A percentile compares a stretch with the other conserved stretches of the same genome.
These are phyloP conservation scores for Chrysopogon serrulatus DNA, from an alignment of 176 grass and related monocot species.

Conservation along the genomic window DNA sequence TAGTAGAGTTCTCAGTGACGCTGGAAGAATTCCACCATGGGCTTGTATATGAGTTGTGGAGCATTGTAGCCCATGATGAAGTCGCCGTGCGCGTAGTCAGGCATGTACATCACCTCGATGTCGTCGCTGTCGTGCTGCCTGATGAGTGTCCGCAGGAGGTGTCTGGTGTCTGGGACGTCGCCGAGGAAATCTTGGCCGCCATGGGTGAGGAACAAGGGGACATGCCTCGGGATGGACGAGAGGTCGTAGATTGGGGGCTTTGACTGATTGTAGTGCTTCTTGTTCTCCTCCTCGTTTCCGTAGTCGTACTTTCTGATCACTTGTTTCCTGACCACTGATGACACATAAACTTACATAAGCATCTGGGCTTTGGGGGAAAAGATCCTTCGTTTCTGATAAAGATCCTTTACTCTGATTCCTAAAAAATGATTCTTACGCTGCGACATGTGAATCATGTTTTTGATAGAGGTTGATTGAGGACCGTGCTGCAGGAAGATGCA, in stretches of 20 bases:
- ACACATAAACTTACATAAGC: neutral
- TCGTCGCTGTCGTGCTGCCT: conserved; percentile 12
- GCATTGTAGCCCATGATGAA: conserved; percentile 43
- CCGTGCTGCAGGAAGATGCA: conserved; percentile 43
- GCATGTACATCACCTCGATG: conserved; percentile 29
- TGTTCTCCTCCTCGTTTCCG: conserved; percentile 29
- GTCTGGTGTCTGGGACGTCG: conserved; percentile 32
- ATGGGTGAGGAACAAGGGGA: conserved; percentile 41
- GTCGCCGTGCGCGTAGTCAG: conserved; percentile 35
- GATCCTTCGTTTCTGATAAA: neutral
- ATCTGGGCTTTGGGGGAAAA: neutral
- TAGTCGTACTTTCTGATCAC: conserved; percentile 40
- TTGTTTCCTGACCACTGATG: conserved; percentile 32
- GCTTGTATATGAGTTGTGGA: conserved; percentile 21
- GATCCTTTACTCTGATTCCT: neutral
- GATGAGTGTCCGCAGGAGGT: conserved; percentile 22
- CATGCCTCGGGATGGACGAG: conserved; percentile 23
- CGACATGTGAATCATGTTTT: conserved; percentile 45
- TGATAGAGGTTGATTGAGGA: conserved; percentile 40
- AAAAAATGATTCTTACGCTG: conserved; percentile 26
- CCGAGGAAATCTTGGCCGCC: conserved; percentile 41
- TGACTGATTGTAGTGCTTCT: conserved; percentile 37
- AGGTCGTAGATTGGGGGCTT: conserved; percentile 31
- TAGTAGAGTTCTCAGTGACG: conserved; percentile 15
- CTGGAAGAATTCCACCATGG: conserved; percentile 46